Evolutionary conservation across 2,329 filamentous ascomycete genomes (phyloP).

Genomic region (Penicillium freii): DNA sequence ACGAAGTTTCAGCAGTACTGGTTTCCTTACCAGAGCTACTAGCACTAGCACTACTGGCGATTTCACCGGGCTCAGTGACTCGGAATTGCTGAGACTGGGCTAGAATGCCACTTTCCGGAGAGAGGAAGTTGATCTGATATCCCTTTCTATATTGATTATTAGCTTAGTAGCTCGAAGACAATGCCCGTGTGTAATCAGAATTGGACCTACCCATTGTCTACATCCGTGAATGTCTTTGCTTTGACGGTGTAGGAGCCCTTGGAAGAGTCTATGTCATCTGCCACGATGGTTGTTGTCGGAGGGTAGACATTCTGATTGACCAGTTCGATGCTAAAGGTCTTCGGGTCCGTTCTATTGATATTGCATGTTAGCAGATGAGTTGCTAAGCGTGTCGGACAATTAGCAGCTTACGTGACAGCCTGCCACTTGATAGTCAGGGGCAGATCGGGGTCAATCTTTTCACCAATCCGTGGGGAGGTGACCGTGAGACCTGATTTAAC

Average conservation of each 20-base stretch:
- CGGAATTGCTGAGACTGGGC: constrained; percentile 42
- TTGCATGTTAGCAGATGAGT: not conserved
- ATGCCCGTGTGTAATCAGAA: not conserved
- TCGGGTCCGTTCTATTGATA: constrained; percentile 39
- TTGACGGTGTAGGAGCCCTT: constrained; percentile 38
- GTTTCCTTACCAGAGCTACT: constrained; percentile 27
- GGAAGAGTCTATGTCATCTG: constrained; percentile 36
- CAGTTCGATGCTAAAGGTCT: constrained; percentile 43
- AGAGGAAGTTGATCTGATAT: constrained; percentile 46
- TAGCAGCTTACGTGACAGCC: constrained; percentile 32
- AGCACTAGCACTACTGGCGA: constrained; percentile 13
- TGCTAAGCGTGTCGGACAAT: not conserved
- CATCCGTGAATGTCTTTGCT: constrained; percentile 23
- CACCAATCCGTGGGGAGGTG: constrained; percentile 33
- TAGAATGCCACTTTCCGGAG: constrained; percentile 40
- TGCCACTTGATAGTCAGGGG: constrained; percentile 42
- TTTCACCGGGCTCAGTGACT: constrained; percentile 24
- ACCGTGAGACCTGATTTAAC: constrained; percentile 33
- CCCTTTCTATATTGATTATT: constrained; percentile 25
- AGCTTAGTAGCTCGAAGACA: not conserved
- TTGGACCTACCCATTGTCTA: constrained; percentile 26
- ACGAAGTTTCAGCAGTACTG: constrained; percentile 27
- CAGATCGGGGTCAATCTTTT: constrained; percentile 38
- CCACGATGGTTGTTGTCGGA: constrained; percentile 33
- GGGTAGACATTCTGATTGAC: constrained; percentile 42